Evolutionary conservation across 2,329 filamentous ascomycete genomes (phyloP).

Genomic region (Penicillium hordei): DNA sequence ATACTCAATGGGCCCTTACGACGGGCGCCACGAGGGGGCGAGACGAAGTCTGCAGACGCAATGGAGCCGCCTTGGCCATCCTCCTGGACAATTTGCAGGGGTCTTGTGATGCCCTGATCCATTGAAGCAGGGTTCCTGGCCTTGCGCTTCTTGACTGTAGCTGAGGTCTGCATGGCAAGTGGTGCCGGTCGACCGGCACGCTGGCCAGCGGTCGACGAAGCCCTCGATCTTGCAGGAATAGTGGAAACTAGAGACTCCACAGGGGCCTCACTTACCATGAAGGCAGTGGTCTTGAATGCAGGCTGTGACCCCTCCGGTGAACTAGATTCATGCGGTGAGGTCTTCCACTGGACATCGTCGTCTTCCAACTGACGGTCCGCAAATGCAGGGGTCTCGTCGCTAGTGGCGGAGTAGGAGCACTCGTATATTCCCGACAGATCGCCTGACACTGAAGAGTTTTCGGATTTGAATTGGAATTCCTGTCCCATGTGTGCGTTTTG

Average conservation of each 20-base stretch:
- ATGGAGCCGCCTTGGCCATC: constrained; percentile 45
- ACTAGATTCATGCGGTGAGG: constrained; percentile 25
- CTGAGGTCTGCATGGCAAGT: constrained; percentile 34
- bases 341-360: constrained; percentile 32
- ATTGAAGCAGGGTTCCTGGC: constrained; percentile 30
- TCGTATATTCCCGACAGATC: constrained; percentile 37
- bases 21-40: constrained; percentile 44
- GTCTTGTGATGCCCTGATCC: constrained; percentile 32
- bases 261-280: constrained; percentile 38
- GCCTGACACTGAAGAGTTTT: constrained; percentile 40
- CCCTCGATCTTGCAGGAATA: constrained; percentile 25
- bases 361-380: constrained; percentile 35
- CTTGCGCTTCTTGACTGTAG: constrained; percentile 39
- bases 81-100: constrained; percentile 46
- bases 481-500: constrained; percentile 21
- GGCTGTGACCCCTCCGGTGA: constrained; percentile 28
- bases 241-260: constrained; percentile 30
- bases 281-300: constrained; percentile 32
- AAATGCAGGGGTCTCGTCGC: constrained; percentile 32
- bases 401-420: constrained; percentile 34
- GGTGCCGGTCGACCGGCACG: constrained; percentile 30
- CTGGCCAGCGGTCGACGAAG: constrained; percentile 26
- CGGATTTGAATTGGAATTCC: constrained; percentile 40
- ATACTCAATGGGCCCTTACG: constrained; percentile 44
- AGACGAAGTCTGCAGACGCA: constrained; percentile 43